Percentiles rank a stretch among this genome's conserved stretches.
Evolutionary conservation across 306 rosid genomes (phyloP).

Genomic region (Trichosanthes cucumerina): DNA sequence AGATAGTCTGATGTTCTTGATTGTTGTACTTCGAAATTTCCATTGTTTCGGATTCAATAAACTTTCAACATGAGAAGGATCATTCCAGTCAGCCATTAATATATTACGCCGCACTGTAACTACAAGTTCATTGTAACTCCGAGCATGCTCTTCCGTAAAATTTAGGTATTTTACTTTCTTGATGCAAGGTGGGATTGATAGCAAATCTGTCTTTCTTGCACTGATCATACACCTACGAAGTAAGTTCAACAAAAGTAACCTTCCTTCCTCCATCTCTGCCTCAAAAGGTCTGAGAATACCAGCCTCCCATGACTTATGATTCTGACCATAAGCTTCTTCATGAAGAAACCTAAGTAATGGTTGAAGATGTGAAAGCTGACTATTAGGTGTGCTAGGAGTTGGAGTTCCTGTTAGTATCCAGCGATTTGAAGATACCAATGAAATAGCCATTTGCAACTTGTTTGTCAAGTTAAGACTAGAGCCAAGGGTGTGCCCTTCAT

Average conservation of each 20-base stretch:
- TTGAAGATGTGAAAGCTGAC: conserved; percentile 87
- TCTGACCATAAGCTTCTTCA: conserved; percentile 85
- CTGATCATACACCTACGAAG: conserved; percentile 80
- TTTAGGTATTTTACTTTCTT: conserved; percentile 52
- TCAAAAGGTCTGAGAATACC: conserved; percentile 93
- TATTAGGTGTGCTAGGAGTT: conserved; percentile 91
- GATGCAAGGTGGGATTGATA: conserved; percentile 78
- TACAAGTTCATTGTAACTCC: conserved; percentile 82
- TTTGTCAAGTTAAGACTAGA: conserved; percentile 81
- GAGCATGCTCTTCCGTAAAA: conserved; percentile 80
- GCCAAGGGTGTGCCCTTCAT: conserved; percentile 98
- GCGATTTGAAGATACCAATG: conserved; percentile 81
- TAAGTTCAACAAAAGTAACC: conserved; percentile 64
- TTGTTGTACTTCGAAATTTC: conserved; percentile 70
- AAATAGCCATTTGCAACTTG: conserved; percentile 94
- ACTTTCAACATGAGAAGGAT: conserved; percentile 92
- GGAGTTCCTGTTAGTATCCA: conserved; percentile 99
- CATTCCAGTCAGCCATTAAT: conserved; percentile 98
- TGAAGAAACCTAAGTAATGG: conserved; percentile 91
- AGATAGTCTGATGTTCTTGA: conserved; percentile 76
- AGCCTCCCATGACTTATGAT: conserved; percentile 89
- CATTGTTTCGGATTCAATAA: conserved; percentile 85
- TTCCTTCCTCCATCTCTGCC: conserved; percentile 94
- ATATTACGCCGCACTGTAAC: conserved; percentile 88
- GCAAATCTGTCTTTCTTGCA: conserved; percentile 79